Evolutionary conservation across 1,284 basidiomycete species (phyloP), one percentile per base, ranked within the genome.

Genomic region (Ustilago shanxiensis): DNA sequence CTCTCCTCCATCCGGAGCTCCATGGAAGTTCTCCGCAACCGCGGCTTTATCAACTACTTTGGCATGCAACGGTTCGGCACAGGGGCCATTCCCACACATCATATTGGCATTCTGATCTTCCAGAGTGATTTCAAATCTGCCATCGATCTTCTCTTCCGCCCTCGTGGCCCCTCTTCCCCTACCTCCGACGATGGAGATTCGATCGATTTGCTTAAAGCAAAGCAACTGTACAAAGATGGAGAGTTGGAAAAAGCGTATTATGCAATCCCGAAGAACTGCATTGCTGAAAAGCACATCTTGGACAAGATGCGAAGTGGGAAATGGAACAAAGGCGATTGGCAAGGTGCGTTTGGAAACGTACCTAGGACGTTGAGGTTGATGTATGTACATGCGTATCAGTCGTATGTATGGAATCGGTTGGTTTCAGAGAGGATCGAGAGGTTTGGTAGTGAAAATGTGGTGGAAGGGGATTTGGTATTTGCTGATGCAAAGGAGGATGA

Each of bases 31-130:
- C 89, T 99, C 60, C 93, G 94, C 85, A 88, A 89, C 53, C 91
- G 90, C 61, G 97, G 97, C 0, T 98, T 98, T 87, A 93, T 99
- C 86, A 99, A 99, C 86, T 99, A 98, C 85, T 99, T 97, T 85
- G 96, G 95, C 44, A 98, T 99, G 96, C 97, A 99, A 86, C 92
- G 97, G 18, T 99, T 99, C 87, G 97, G 97, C 33, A 99, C 96
- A 1, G 95, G 96, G 8, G 91, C 94, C 13, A 92, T 99, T 29
- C 95, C 96, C 1, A 98, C 97, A 0, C 96, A 99, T 83, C 89
- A 92, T 3, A 95, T 98, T 61, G 97, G 97, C 8, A 89, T 98
- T 16, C 92, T 94, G 3, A 89, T 99, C 37, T 89, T 99, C 20
- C 91, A 91, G 80, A 92, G 91, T 5, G 92, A 98, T 80, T 99